These are phyloP conservation scores for Rutstroemia sp. DNA, from an alignment of 2,329 filamentous ascomycete species.

Conservation along the genomic window DNA sequence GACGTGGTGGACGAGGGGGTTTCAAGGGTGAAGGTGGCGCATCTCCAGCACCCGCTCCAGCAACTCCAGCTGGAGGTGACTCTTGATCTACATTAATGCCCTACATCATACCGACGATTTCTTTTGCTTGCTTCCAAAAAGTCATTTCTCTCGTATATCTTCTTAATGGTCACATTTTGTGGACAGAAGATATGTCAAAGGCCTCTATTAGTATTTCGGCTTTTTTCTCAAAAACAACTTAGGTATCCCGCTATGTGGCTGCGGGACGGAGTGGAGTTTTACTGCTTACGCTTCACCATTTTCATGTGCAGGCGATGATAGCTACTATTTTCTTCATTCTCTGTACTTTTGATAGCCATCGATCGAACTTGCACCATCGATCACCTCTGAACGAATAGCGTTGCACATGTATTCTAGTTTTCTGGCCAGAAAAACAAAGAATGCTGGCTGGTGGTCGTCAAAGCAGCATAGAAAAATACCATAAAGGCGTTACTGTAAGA, in stretches of 20 bases:
- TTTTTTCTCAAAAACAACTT: conserved; percentile 14
- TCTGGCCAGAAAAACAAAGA: conserved; percentile 19
- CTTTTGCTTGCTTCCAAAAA: conserved; percentile 26
- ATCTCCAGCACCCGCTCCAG: conserved; percentile 39
- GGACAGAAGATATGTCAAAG: conserved; percentile 23
- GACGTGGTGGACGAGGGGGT: conserved; percentile 47
- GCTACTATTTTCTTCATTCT: conserved; percentile 26
- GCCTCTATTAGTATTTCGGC: conserved; percentile 21
- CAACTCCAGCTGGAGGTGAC: conserved; percentile 36
- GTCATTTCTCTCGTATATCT: conserved; percentile 26
- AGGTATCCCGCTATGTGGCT: conserved; percentile 21
- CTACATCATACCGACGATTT: conserved; percentile 7
- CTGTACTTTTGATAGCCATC: conserved; percentile 27
- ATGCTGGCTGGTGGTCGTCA: conserved; percentile 22
- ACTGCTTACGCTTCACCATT: conserved; percentile 29
- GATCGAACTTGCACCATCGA: conserved; percentile 23
- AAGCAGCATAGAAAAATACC: conserved; percentile 27
- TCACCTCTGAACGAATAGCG: conserved; percentile 25
- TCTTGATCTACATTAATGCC: conserved; percentile 12
- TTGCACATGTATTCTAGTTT: conserved; percentile 31
- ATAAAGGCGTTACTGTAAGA: conserved; percentile 18
- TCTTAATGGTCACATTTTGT: conserved; percentile 27
- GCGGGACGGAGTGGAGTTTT: conserved; percentile 28
- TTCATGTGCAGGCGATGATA: conserved; percentile 26
- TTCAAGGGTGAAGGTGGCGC: conserved; percentile 48